Evolutionary conservation across 2,329 filamentous ascomycete genomes (phyloP).

Genomic region (Leptographium lundbergii): DNA sequence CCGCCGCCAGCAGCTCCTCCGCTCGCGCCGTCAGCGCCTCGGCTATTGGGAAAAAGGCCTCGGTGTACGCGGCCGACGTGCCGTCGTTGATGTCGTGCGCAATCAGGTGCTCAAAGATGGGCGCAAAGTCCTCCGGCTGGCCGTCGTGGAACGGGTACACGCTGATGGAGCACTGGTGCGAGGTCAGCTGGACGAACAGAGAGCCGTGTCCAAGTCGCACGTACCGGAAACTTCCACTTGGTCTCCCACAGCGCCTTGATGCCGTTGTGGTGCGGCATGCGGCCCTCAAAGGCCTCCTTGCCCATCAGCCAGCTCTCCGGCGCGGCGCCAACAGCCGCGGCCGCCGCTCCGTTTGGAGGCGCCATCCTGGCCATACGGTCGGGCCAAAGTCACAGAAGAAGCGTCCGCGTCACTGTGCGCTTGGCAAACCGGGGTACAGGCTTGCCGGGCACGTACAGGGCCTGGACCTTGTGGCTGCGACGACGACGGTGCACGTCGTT

Average conservation of each 20-base stretch:
- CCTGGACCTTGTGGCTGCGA: conserved; percentile 14
- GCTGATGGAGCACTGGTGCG: conserved; percentile 38
- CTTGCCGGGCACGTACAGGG: conserved; percentile 8
- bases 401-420: conserved; percentile 18
- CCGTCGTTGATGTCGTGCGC: conserved; percentile 50
- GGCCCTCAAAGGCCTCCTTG: conserved; percentile 24
- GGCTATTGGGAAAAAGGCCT: conserved; percentile 48
- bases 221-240: conserved; percentile 56
- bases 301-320: neutral
- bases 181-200: neutral
- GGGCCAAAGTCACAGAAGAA: conserved; percentile 5
- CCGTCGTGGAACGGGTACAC: conserved; percentile 69
- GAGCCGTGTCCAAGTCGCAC: neutral
- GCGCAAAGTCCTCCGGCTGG: conserved; percentile 53
- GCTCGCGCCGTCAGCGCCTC: conserved; percentile 41
- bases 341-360: neutral
- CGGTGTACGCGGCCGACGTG: conserved; percentile 51
- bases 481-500: conserved; percentile 13
- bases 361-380: conserved; percentile 15
- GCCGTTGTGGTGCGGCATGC: conserved; percentile 44
- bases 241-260: conserved; percentile 59
- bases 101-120: conserved; percentile 52
- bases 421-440: conserved; percentile 18
- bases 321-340: neutral
- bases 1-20: conserved; percentile 23